Conservation (phyloP, 148 eudicot genomes). For the Suaeda aralocaspica region DNA sequence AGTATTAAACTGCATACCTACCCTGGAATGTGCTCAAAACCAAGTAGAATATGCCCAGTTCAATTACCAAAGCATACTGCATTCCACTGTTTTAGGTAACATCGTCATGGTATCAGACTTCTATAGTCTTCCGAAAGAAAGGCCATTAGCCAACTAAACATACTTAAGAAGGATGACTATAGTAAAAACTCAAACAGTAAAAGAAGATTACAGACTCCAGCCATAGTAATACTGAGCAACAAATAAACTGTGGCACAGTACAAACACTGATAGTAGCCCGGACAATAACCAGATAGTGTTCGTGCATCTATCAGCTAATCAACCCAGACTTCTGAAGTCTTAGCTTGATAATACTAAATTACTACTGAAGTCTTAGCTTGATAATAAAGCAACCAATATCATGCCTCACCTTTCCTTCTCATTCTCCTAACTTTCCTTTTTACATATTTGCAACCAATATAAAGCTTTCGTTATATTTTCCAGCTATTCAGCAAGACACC, state of each 20-base stretch:
- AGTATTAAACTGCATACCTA: background rate
- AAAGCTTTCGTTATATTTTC: background rate
- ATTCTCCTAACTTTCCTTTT: background rate
- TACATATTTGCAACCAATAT: background rate
- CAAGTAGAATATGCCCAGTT: background rate
- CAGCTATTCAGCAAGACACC: background rate
- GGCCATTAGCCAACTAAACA: background rate
- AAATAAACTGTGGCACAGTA: background rate
- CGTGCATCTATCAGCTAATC: background rate
- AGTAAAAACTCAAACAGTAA: background rate
- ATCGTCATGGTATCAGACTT: background rate
- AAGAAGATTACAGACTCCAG: background rate
- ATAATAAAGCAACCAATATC: background rate
- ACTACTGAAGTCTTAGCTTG: background rate
- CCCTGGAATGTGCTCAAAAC: no score
- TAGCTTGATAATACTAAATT: no score
- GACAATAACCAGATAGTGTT: no score
- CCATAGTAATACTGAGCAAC: background rate
- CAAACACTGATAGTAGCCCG: no score
- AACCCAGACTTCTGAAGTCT: no score
- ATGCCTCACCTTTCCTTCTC: background rate
- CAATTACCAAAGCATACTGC: background rate
- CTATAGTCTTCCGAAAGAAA: background rate
- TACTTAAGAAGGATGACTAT: background rate
- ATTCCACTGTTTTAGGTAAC: background rate